phyloP scores from a whole-genome alignment of 2,329 filamentous ascomycete species.

The Scytalidium lignicola region DNA sequence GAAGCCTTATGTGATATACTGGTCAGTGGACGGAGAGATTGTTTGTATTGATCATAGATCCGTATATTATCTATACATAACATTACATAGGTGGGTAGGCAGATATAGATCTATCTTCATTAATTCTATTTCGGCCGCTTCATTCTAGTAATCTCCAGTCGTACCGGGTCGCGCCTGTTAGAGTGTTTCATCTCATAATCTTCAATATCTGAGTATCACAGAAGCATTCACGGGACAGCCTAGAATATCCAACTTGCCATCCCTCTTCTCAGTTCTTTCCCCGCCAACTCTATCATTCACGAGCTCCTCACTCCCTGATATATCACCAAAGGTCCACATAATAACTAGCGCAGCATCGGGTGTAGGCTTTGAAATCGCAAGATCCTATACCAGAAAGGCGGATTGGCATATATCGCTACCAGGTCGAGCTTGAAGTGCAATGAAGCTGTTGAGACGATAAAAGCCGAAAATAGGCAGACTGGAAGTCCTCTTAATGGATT shows the following conservation, averaged over 20 bases:
- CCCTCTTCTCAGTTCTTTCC: slow-evolving; percentile 19
- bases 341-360: slow-evolving; percentile 35
- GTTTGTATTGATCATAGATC: no score
- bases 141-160: no score
- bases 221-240: no score
- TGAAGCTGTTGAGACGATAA: slow-evolving; percentile 37
- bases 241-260: background rate
- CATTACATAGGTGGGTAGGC: no score
- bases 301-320: slow-evolving; percentile 34
- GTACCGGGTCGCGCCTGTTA: no score
- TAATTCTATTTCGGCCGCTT: no score
- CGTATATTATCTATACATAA: no score
- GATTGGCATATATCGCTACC: slow-evolving; percentile 45
- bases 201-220: no score
- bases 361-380: slow-evolving; percentile 43
- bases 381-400: slow-evolving; percentile 45
- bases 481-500: slow-evolving; percentile 17
- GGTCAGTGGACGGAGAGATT: no score
- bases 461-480: slow-evolving; percentile 17
- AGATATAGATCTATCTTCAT: no score
- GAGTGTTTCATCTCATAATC: no score
- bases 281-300: slow-evolving; percentile 36
- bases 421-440: slow-evolving; percentile 36
- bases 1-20: no score
- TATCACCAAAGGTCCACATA: slow-evolving; percentile 34